A percentile compares a stretch with the other conserved stretches of the same genome.
phyloP scores from a whole-genome alignment of 441 rosid species.

The Croton setiger region DNA sequence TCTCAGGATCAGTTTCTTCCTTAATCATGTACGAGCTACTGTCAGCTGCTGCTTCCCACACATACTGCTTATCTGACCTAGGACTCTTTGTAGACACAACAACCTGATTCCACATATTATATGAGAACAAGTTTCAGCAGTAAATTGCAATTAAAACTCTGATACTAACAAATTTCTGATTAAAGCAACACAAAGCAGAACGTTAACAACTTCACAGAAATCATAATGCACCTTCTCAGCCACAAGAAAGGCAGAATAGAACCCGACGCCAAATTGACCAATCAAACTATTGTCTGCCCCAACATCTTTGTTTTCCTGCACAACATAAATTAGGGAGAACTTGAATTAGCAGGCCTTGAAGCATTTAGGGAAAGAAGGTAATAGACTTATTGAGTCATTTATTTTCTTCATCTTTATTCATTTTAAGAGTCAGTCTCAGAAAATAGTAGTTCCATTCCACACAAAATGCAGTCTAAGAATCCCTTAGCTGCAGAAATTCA shows the following conservation, averaged over 20 bases:
- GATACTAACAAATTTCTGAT: background rate
- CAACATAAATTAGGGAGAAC: constrained; percentile 2
- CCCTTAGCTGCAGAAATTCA: background rate
- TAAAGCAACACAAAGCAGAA: constrained; percentile 6
- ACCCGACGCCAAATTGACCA: constrained; percentile 99
- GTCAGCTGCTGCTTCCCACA: constrained; percentile 91
- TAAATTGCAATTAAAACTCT: constrained; percentile 4
- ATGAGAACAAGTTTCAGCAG: constrained; percentile 9
- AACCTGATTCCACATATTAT: constrained; percentile 41
- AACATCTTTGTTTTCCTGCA: constrained; percentile 84
- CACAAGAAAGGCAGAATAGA: constrained; percentile 95
- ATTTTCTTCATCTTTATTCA: too few species aligned
- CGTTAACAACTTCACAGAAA: background rate
- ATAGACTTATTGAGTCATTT: too few species aligned
- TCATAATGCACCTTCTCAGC: constrained; percentile 68
- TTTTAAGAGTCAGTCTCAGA: too few species aligned
- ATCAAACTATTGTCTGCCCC: constrained; percentile 86
- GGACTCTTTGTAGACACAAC: constrained; percentile 93
- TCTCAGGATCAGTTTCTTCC: constrained; percentile 86
- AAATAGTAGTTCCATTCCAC: background rate
- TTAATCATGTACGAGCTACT: constrained; percentile 76
- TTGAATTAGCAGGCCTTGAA: background rate
- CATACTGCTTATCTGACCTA: constrained; percentile 83
- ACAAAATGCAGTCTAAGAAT: constrained; percentile 2
- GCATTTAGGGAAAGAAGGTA: too few species aligned